phyloP scores from a whole-genome alignment of 148 eudicot species.

The Chenopodium quinoa region DNA sequence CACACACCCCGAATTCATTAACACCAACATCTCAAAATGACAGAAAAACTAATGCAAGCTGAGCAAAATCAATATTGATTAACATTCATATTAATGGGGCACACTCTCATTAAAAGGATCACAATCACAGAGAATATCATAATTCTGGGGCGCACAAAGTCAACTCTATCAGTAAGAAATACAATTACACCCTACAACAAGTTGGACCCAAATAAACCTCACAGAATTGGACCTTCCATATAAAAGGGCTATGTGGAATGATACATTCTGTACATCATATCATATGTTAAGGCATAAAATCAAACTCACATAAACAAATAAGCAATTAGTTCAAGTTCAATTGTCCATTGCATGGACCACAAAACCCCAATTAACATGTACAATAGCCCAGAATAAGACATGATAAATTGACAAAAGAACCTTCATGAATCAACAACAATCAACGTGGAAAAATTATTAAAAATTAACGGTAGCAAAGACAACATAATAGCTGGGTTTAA shows the following conservation, averaged over 20 bases:
- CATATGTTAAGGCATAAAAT: too few relatives aligned
- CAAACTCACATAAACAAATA: neutral
- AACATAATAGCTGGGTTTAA: too few relatives aligned
- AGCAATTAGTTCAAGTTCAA: conserved; percentile 5
- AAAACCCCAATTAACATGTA: conserved; percentile 8
- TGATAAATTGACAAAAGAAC: neutral
- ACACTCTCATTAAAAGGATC: too few relatives aligned
- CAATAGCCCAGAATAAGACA: neutral
- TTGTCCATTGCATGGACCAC: conserved; percentile 18
- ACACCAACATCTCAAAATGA: conserved; percentile 12
- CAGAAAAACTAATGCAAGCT: conserved; percentile 12
- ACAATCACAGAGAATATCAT: too few relatives aligned
- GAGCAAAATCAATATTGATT: neutral
- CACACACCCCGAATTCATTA: conserved; percentile 10
- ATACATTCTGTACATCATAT: neutral
- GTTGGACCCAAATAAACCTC: neutral
- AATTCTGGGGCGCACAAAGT: neutral
- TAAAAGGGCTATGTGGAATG: neutral
- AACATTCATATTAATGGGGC: neutral
- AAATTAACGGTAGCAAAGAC: neutral
- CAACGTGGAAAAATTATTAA: neutral
- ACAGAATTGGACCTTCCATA: neutral
- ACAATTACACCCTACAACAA: conserved; percentile 3
- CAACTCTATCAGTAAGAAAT: conserved; percentile 23
- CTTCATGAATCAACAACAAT: conserved; percentile 10